Evolutionary conservation across 768 basidiomycete genomes (phyloP), one percentile per base, ranked within the genome.

Genomic region (Boletus reticuloceps): DNA sequence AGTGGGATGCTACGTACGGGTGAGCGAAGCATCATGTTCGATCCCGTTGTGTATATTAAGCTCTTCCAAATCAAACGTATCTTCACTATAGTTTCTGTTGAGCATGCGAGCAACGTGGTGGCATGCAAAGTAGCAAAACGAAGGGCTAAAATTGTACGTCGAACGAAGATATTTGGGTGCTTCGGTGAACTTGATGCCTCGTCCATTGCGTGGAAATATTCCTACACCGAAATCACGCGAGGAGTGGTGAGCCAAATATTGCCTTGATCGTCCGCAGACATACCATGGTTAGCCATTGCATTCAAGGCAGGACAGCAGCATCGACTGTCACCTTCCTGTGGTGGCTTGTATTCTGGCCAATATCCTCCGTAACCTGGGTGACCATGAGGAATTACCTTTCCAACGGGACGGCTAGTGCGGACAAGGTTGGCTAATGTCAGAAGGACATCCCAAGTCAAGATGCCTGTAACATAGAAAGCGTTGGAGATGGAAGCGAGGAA

Each of bases 281-380:
- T 39, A 89, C 89, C 89, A 60, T 91, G 89, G 64, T 91, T 91
- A 6, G 89, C 87, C 80, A 92, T 74, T 0, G 87, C 84, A 58
- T 92, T 91, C 59, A 91, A 70, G 12, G 80, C 86, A 4, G 88
- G 89, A 60, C 89, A 91, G 2, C 82, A 81, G 58, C 79, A 80
- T 14, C 90, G 75, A 63, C 88, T 88, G 59, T 90, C 88, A 3
- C 80, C 81, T 11, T 82, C 76, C 56, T 70, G 71, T 12, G 87
- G 81, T 1, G 84, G 69, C 4, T 77, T 71, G 59, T 77, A 91
- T 63, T 84, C 81, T 7, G 88, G 88, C 89, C 89, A 91, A 43
- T 76, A 64, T 0, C 88, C 85, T 31, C 74, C 79, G 29, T 70
- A 76, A 1, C 85, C 86, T 8, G 81, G 78, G 45, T 77, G 70